Evolutionary conservation across 1,139 yeast species (phyloP).

Genomic region (Kodamaea sp.): DNA sequence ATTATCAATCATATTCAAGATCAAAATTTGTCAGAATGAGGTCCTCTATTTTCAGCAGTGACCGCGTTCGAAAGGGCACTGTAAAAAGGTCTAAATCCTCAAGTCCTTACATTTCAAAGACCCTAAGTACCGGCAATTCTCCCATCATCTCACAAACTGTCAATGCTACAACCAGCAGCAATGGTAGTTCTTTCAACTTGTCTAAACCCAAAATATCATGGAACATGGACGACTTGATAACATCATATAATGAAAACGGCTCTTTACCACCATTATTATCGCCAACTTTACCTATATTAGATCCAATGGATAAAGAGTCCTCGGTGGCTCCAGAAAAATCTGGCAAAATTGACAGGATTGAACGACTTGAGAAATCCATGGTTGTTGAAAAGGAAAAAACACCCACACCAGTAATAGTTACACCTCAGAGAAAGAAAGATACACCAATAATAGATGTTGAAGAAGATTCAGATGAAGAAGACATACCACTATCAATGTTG

Average conservation of each 20-base stretch:
- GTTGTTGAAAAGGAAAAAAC: background rate
- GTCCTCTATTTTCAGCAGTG: conserved; percentile 36
- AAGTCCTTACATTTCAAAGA: conserved; percentile 15
- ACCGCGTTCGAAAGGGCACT: conserved; percentile 14
- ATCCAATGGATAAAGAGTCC: too few relatives aligned
- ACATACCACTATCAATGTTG: conserved; percentile 29
- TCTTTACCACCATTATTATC: conserved; percentile 39
- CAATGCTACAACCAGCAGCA: background rate
- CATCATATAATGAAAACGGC: conserved; percentile 34
- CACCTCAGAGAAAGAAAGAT: conserved; percentile 1
- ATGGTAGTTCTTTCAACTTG: background rate
- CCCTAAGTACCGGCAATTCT: conserved; percentile 10
- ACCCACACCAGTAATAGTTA: conserved; percentile 4
- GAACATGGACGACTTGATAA: conserved; percentile 41
- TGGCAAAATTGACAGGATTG: too few relatives aligned
- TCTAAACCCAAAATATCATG: conserved; percentile 21
- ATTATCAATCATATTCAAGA: too few relatives aligned
- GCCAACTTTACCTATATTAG: conserved; percentile 35
- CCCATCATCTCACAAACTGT: conserved; percentile 3
- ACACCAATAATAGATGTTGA: conserved; percentile 3
- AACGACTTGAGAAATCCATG: background rate
- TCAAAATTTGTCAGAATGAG: conserved; percentile 21
- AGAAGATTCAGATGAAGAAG: conserved; percentile 15
- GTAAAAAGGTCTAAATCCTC: conserved; percentile 15
- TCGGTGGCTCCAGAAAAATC: too few relatives aligned